Base-by-base conservation (phyloP, 306 rosid genomes). In the Spatholobus suberectus region DNA sequence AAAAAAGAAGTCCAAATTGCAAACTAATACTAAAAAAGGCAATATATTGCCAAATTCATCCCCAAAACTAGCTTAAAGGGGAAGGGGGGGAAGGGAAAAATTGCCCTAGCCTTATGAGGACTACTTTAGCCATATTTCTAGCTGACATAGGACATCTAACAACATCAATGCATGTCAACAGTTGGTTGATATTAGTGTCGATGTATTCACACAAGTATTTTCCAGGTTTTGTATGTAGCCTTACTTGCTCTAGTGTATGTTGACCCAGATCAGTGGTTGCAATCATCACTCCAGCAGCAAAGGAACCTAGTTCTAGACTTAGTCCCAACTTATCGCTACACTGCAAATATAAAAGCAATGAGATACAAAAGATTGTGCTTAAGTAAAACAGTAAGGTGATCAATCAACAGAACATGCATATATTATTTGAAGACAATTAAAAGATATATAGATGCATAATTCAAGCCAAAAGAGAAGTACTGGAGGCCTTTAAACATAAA, bases 271-370 rank as follows among this genome's bases (percentile, higher is more conserved):
- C 98, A 69, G 99, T 96, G 79, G 99, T 96, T 82, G 99, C 89
- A 83, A 96, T 94, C 98, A 96, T 96, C 86, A 96, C 98, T 81
- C 99, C 99, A 51, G 99, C 98, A 26, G 99, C 99, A 89, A 94
- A 96, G 54, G 99, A 91, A 77, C 99, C 99, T 57, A 96, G 83
- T 77, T 96, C 98, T 77, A 96, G 97, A 82, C 99, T 96, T 79
- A 96, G 86, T 75, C 99, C 97, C 83, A 96, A 93, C 90, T 96
- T 96, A 88, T 94, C 99, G 76, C 98, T 96, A 86, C 97, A 89
- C 99, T 96, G 98, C 77, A 94, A 85, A 82, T 57, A 75, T 81
- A 71, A 71, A 81, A 69, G 54, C 55, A 85, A 79, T 75, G 78
- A 82, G 81, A 47, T 35, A 69, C 24, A 76, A 51, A 40, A 73